Evolutionary conservation across 805 yeast genomes (phyloP).

Genomic region (Pichia paraexigua): DNA sequence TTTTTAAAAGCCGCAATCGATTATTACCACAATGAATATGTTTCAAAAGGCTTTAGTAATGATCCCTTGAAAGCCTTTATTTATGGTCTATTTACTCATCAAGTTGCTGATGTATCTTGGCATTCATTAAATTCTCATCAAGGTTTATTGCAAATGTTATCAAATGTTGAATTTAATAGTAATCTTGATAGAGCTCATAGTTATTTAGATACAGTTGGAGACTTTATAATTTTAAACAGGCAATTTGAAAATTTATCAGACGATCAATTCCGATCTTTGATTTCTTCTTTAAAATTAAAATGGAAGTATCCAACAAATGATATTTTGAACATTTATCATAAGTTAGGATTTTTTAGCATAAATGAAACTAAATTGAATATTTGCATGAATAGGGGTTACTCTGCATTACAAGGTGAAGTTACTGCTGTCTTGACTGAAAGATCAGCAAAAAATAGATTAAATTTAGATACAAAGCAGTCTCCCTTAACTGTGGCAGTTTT

Average conservation of each 20-base stretch:
- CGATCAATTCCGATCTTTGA: conserved; percentile 3
- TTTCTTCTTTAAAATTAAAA: conserved; percentile 20
- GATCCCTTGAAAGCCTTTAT: conserved; percentile 43
- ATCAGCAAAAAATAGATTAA: conserved; percentile 5
- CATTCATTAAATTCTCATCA: conserved; percentile 49
- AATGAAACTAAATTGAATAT: conserved; percentile 29
- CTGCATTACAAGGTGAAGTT: conserved; percentile 43
- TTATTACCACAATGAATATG: conserved; percentile 27
- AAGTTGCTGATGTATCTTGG: conserved; percentile 60
- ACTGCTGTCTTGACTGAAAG: conserved; percentile 10
- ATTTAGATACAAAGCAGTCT: conserved; percentile 23
- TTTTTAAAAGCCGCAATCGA: conserved; percentile 41
- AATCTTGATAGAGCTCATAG: conserved; percentile 42
- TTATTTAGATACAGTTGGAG: conserved; percentile 57
- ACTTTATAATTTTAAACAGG: conserved; percentile 40
- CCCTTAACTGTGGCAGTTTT: conserved; percentile 37
- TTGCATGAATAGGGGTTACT: conserved; percentile 50
- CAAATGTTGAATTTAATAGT: conserved; percentile 48
- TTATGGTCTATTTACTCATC: conserved; percentile 54
- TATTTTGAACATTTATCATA: conserved; percentile 32
- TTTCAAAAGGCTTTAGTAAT: conserved; percentile 17
- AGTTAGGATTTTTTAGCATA: conserved; percentile 30
- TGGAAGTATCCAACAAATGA: conserved; percentile 41
- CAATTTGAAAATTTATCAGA: conserved; percentile 25
- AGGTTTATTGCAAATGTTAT: conserved; percentile 46